phyloP scores from a whole-genome alignment of 208 protist species.

The Trypanosomatidae sp. region DNA sequence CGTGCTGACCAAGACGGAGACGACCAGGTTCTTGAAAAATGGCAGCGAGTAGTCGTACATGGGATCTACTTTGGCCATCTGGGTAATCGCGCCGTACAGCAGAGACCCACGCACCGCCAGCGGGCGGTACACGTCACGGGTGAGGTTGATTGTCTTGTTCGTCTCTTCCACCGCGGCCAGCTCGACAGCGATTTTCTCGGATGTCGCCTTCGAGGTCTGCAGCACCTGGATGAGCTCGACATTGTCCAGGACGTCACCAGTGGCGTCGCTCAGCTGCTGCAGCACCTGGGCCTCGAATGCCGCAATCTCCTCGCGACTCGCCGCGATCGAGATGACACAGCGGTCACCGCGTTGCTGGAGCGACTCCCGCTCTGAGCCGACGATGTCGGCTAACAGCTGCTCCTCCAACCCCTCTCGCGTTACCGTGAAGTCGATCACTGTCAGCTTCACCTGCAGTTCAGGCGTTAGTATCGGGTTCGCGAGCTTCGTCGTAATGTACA shows the following conservation, averaged over 20 bases:
- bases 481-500: constrained; percentile 96
- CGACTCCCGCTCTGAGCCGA: constrained; percentile 83
- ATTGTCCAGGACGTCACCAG: constrained; percentile 96
- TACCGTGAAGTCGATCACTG: constrained; percentile 94
- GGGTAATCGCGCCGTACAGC: constrained; percentile 94
- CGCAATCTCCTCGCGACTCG: constrained; percentile 91
- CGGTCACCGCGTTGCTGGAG: constrained; percentile 87
- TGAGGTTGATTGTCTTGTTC: constrained; percentile 91
- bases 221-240: constrained; percentile 94
- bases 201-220: constrained; percentile 90
- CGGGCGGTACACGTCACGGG: constrained; percentile 89
- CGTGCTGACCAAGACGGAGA: constrained; percentile 78
- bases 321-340: constrained; percentile 92
- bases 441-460: constrained; percentile 94
- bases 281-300: constrained; percentile 94
- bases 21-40: constrained; percentile 92
- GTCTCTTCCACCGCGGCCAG: constrained; percentile 92
- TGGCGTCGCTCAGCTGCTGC: constrained; percentile 87
- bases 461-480: constrained; percentile 94
- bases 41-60: constrained; percentile 94
- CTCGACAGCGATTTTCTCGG: constrained; percentile 86
- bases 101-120: constrained; percentile 94
- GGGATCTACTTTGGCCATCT: constrained; percentile 88
- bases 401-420: constrained; percentile 91
- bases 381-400: constrained; percentile 92